Evolutionary conservation across 2,329 filamentous ascomycete species (phyloP).

Genomic region (Penicillium janthinellum): DNA sequence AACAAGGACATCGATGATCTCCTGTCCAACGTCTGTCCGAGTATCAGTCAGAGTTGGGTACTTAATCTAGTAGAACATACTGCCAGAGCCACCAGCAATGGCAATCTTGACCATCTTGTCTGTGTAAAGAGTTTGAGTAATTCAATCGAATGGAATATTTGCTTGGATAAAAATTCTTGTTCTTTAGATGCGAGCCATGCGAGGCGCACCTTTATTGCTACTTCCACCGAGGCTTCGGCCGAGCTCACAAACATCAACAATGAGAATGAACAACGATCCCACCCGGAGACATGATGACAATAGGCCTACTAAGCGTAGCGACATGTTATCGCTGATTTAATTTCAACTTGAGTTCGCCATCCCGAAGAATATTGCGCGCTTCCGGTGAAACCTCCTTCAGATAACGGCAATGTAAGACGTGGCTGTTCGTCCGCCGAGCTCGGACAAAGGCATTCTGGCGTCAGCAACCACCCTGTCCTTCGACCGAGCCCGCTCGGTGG

Average conservation of each 20-base stretch:
- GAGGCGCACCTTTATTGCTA: not conserved
- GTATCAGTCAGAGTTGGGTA: constrained; percentile 2
- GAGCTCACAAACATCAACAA: not conserved
- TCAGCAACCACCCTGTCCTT: not conserved
- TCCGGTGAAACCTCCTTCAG: not conserved
- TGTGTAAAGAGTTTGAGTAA: not conserved
- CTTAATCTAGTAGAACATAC: constrained; percentile 33
- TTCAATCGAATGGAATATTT: not conserved
- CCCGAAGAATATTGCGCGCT: not conserved
- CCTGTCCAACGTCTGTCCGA: constrained; percentile 54
- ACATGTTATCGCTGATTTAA: not conserved
- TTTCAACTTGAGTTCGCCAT: not conserved
- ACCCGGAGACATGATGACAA: not conserved
- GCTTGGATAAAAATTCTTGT: not conserved
- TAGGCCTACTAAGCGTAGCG: not conserved
- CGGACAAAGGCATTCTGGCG: not conserved
- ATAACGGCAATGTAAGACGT: not conserved
- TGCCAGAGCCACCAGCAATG: constrained; percentile 49
- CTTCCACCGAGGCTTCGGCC: not conserved
- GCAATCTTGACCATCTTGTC: constrained; percentile 49
- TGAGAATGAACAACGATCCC: not conserved
- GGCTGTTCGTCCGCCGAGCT: not conserved
- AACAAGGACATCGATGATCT: constrained; percentile 55
- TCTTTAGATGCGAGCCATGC: not conserved
- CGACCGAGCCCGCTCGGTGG: not conserved